Base-by-base conservation (phyloP, 2,329 filamentous ascomycete genomes). In the Trichoderma simmonsii region DNA sequence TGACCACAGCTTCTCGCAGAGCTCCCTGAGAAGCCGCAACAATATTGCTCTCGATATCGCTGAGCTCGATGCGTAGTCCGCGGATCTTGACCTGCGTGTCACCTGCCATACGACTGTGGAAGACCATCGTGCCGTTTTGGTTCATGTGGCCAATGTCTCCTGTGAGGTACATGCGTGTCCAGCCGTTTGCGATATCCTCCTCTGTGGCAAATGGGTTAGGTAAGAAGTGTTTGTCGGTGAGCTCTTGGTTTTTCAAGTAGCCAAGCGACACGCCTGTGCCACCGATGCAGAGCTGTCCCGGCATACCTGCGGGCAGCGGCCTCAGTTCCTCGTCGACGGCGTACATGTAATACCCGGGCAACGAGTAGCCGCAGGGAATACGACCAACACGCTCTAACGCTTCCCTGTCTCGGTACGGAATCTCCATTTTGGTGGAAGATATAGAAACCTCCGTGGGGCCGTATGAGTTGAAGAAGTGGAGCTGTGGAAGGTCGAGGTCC, bases 1-100 rank as follows among this genome's bases (percentile, higher is more conserved):
- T 39, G 15, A 39, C 36, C 36, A 39, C 36, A 5, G 36, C 36
- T 39, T 39, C 36, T 39, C 15, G 36, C 15, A 39, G 36, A 39
- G 36, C 36, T 5, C 36, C 36, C 15, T 18, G 36, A 5, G 36
- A 39, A 39, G 36, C 36, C 4, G 36, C 15, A 39, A 39, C 15
- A 8, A 39, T 39, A 39, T 39, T 39, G 36, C 36, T 39, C 15
- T 39, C 36, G 36, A 39, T 39, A 18, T 39, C 36, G 36, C 36
- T 39, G 6, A 39, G 36, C 36, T 39, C 15, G 36, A 39, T 39
- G 36, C 36, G 36, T 8, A 39, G 36, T 18, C 36, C 36, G 6
- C 36, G 36, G 36, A 86, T 75, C 74, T 86, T 86, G 73, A 86
- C 74, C 36, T 84, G 81, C 0, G 78, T 80, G 73, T 85, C 82